Evolutionary conservation across 805 yeast species (phyloP).

Genomic region (Sugiyamaella lignohabitans): DNA sequence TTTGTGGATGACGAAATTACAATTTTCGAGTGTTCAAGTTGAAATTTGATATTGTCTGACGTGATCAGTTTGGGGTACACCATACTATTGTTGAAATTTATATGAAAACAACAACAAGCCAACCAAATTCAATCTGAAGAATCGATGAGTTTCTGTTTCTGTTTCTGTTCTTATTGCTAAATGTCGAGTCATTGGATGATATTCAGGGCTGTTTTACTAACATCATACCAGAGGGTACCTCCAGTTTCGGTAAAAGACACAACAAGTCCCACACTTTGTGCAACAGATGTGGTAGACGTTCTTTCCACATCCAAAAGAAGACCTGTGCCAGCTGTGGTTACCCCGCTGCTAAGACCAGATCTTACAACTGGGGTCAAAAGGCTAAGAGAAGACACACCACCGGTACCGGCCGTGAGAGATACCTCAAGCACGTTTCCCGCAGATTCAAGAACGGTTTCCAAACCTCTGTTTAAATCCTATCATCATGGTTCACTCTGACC

Average conservation of each 20-base stretch:
- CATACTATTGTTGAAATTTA: too few species aligned
- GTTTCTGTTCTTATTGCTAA: too few species aligned
- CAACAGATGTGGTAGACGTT: conserved; percentile 94
- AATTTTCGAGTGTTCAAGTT: too few species aligned
- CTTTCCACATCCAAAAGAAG: conserved; percentile 99
- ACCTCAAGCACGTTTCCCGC: conserved; percentile 95
- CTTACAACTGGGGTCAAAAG: conserved; percentile 96
- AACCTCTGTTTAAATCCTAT: conserved; percentile 46
- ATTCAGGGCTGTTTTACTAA: too few species aligned
- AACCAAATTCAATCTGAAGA: too few species aligned
- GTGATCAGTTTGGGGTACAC: too few species aligned
- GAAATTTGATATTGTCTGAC: too few species aligned
- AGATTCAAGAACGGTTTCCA: conserved; percentile 99
- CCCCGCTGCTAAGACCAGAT: conserved; percentile 97
- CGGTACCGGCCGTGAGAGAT: conserved; percentile 99
- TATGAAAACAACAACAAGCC: too few species aligned
- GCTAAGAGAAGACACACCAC: conserved; percentile 99
- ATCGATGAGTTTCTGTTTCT: too few species aligned
- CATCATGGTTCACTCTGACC: background rate
- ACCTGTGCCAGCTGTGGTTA: conserved; percentile 98
- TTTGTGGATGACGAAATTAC: too few species aligned
- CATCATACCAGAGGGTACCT: conserved; percentile 97
- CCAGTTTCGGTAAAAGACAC: conserved; percentile 99
- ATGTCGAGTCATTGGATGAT: too few species aligned
- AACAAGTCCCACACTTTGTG: conserved; percentile 99